Conservation (phyloP, 2,329 filamentous ascomycete genomes). For the Fusarium sacchari region DNA sequence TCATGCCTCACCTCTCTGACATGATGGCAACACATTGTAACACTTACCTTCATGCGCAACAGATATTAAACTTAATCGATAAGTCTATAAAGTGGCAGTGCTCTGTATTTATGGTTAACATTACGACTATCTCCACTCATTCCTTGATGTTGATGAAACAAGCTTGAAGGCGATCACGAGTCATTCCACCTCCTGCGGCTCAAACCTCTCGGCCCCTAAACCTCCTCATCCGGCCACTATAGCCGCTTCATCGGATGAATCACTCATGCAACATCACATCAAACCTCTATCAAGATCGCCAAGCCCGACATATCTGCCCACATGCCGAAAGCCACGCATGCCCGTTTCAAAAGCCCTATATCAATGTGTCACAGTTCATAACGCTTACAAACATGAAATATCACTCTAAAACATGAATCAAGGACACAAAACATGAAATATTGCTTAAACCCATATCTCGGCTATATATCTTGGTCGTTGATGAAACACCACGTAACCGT, state of each 20-base stretch:
- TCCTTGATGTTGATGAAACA: neutral
- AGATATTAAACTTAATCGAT: neutral
- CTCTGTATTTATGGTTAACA: neutral
- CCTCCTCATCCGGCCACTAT: neutral
- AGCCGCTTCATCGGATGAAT: neutral
- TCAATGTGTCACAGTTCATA: neutral
- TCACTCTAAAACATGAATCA: neutral
- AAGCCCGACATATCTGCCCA: neutral
- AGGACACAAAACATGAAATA: neutral
- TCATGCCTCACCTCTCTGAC: neutral
- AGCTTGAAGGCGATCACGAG: neutral
- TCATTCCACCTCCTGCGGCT: neutral
- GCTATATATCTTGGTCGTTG: neutral
- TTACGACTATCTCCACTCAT: neutral
- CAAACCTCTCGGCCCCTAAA: neutral
- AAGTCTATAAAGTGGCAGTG: neutral
- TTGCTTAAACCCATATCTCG: neutral
- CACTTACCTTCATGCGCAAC: neutral
- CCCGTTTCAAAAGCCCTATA: neutral
- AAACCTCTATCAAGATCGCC: neutral
- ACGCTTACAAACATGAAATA: neutral
- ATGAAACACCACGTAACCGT: constrained; percentile 10
- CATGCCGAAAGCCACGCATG: constrained; percentile 1
- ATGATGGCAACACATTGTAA: neutral
- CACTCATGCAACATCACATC: neutral